Evolutionary conservation across 345 rosid genomes (phyloP).

Genomic region (Gossypium thurberi): DNA sequence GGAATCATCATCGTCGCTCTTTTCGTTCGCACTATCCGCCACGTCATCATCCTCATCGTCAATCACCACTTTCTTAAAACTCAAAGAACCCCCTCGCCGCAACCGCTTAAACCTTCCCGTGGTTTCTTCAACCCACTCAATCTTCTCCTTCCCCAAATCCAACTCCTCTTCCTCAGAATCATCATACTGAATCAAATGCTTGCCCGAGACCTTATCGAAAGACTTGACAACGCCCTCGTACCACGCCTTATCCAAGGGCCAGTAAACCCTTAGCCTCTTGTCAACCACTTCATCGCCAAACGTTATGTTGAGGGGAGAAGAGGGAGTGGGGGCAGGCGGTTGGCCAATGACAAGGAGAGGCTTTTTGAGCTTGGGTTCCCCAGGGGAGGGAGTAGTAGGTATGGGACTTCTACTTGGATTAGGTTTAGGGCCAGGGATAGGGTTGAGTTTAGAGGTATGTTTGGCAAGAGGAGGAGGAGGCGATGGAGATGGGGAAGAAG

Average conservation of each 20-base stretch:
- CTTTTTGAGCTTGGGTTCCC: constrained; percentile 49
- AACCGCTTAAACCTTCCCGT: constrained; percentile 49
- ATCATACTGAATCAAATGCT: constrained; percentile 71
- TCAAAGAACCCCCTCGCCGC: constrained; percentile 50
- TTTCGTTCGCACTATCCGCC: constrained; percentile 27
- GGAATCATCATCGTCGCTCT: constrained; percentile 46
- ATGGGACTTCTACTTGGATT: constrained; percentile 24
- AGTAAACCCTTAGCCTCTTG: constrained; percentile 67
- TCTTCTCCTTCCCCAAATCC: constrained; percentile 79
- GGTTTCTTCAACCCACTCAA: constrained; percentile 61
- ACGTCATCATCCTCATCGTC: constrained; percentile 37
- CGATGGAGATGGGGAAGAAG: constrained; percentile 39
- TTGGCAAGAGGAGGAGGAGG: constrained; percentile 36
- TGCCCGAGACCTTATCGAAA: constrained; percentile 41
- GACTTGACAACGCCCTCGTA: constrained; percentile 64
- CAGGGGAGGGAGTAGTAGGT: constrained; percentile 74
- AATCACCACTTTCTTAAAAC: constrained; percentile 38
- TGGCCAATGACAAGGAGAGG: constrained; percentile 62
- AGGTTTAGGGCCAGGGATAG: constrained; percentile 33
- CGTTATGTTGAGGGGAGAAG: constrained; percentile 20
- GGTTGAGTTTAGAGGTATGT: constrained; percentile 23
- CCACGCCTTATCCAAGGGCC: constrained; percentile 93
- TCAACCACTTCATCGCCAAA: constrained; percentile 58
- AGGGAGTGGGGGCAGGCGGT: constrained; percentile 26
- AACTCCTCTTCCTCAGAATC: constrained; percentile 81